These are phyloP conservation scores for Funneliformis geosporum DNA, from an alignment of 192 early-diverging fungal genomes.

Conservation along the genomic window DNA sequence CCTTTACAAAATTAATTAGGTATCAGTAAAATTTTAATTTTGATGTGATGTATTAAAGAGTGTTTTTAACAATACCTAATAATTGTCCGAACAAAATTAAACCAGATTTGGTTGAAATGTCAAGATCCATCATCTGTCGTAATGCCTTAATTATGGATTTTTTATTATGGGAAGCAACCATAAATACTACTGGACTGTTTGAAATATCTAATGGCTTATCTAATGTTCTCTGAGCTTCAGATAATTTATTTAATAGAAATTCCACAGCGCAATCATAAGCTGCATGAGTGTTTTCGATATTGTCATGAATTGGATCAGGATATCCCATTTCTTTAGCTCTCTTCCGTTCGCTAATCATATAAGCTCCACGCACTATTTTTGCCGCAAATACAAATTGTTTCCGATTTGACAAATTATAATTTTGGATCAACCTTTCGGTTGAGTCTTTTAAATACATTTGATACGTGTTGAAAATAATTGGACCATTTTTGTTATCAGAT, in stretches of 20 bases:
- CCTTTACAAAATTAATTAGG: slow-evolving; percentile 37
- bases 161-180: slow-evolving; percentile 90
- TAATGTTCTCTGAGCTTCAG: not conserved
- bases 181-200: slow-evolving; percentile 64
- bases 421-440: slow-evolving; percentile 59
- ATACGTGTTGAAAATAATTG: slow-evolving; percentile 91
- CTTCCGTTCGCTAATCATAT: slow-evolving; percentile 56
- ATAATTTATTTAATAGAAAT: slow-evolving; percentile 66
- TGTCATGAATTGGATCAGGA: slow-evolving; percentile 79
- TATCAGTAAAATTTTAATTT: not conserved
- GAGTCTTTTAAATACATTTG: slow-evolving; percentile 91
- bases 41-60: not conserved
- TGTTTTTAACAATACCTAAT: slow-evolving; percentile 48
- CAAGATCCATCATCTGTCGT: slow-evolving; percentile 60
- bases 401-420: slow-evolving; percentile 66
- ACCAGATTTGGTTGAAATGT: slow-evolving; percentile 55
- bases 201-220: slow-evolving; percentile 26
- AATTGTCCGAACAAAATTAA: slow-evolving; percentile 91
- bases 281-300: slow-evolving; percentile 77
- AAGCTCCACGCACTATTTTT: slow-evolving; percentile 87
- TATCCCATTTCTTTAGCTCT: slow-evolving; percentile 70
- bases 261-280: slow-evolving; percentile 80
- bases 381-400: slow-evolving; percentile 76
- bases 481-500: slow-evolving; percentile 37
- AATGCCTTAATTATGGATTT: slow-evolving; percentile 68